These are phyloP conservation scores for Kalmusia sp. DNA, from an alignment of 2,329 filamentous ascomycete genomes.

Conservation along the genomic window DNA sequence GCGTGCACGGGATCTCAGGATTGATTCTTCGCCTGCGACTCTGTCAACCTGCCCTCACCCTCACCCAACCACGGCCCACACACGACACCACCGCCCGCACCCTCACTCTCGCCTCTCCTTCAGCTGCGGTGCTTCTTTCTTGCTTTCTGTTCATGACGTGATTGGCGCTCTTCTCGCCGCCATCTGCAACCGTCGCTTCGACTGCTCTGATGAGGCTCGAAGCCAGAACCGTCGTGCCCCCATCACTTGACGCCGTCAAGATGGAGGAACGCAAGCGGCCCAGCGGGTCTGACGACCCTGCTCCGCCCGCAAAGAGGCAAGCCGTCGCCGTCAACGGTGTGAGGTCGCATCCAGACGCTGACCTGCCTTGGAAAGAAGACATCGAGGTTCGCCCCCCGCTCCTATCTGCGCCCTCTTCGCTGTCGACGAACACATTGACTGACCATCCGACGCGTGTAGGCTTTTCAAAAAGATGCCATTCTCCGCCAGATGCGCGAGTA, in stretches of 20 bases:
- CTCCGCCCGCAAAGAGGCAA: conserved; percentile 90
- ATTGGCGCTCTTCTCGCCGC: conserved; percentile 25
- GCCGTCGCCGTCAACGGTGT: conserved; percentile 76
- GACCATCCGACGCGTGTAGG: conserved; percentile 59
- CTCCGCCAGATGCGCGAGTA: conserved; percentile 98
- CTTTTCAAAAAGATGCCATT: conserved; percentile 95
- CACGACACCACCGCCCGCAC: conserved; percentile 29
- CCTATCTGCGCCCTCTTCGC: conserved; percentile 23
- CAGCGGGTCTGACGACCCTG: conserved; percentile 81
- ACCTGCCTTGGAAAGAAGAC: conserved; percentile 75
- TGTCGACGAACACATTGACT: conserved; percentile 36
- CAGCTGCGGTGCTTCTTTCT: background rate
- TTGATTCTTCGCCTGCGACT: conserved; percentile 25
- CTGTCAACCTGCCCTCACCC: conserved; percentile 8
- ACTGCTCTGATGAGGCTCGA: conserved; percentile 84
- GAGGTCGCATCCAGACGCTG: conserved; percentile 69
- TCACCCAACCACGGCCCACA: conserved; percentile 27
- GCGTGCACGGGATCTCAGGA: conserved; percentile 8
- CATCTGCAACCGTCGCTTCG: conserved; percentile 42
- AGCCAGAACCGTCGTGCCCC: conserved; percentile 74
- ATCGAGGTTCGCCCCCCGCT: conserved; percentile 70
- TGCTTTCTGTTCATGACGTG: conserved; percentile 24
- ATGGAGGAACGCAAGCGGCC: conserved; percentile 99
- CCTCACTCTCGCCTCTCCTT: conserved; percentile 13
- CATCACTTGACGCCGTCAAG: conserved; percentile 82